phyloP scores from a whole-genome alignment of 805 yeast genomes.

The Saccharomyces eubayanus region DNA sequence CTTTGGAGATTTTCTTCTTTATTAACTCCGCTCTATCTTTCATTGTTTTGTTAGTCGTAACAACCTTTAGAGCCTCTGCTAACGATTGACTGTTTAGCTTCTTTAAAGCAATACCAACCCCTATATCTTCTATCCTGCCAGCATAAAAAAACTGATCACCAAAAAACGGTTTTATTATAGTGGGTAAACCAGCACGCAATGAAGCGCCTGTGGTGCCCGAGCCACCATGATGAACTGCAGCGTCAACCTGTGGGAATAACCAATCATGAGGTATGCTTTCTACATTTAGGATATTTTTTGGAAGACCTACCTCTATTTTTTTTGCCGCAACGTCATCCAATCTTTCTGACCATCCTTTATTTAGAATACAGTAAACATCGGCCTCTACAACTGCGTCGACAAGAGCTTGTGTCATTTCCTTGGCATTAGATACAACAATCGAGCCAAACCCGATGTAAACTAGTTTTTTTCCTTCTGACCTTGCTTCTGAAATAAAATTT shows the following conservation, averaged over 20 bases:
- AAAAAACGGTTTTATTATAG: conserved; percentile 87
- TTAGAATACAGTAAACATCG: conserved; percentile 77
- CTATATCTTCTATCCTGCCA: conserved; percentile 75
- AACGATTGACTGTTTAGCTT: conserved; percentile 58
- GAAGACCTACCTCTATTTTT: conserved; percentile 41
- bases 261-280: conserved; percentile 88
- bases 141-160: conserved; percentile 96
- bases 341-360: conserved; percentile 93
- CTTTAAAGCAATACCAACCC: conserved; percentile 67
- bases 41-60: conserved; percentile 56
- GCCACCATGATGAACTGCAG: conserved; percentile 96
- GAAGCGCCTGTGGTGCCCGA: conserved; percentile 95
- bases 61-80: conserved; percentile 60
- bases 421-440: conserved; percentile 80
- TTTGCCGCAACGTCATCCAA: conserved; percentile 33
- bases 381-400: conserved; percentile 71
- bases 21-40: conserved; percentile 56
- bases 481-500: conserved; percentile 57
- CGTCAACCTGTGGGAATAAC: conserved; percentile 83
- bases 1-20: conserved; percentile 58
- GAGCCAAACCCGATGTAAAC: conserved; percentile 96
- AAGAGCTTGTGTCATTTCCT: conserved; percentile 66
- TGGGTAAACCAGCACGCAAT: conserved; percentile 77
- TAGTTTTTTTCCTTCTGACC: conserved; percentile 51
- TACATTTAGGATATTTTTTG: conserved; percentile 57